Base-by-base conservation (phyloP, 768 basidiomycete species). In the Lentinula sp. region DNA sequence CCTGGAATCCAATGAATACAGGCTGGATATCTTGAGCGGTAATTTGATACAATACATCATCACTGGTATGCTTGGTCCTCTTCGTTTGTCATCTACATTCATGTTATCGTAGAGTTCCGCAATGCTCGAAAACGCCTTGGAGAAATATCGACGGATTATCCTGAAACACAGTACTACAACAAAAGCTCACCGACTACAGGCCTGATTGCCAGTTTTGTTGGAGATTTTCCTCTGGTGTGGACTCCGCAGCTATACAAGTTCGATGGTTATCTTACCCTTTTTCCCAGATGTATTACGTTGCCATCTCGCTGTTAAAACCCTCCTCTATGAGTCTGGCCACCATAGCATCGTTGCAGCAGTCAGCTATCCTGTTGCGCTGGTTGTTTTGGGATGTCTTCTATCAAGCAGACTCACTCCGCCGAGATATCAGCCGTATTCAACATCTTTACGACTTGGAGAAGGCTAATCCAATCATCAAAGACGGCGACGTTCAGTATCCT, bases 41-140 rank as follows among this genome's bases (percentile, higher is more conserved):
- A 21, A 59, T 28, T 46, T 57, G 56, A 23, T 57, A 10, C 58
- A 59, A 35, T 59, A 59, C 37, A 59, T 59, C 48, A 48, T 59
- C 8, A 37, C 32, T 7, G 58, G 58, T 59, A 8, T n/a, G 58
- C n/a, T 42, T 43, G 16, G 6, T 46, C 42, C 28, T 16, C 28
- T 16, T 13, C 13, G 23, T 8, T 7, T 37, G 23, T 15, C 21
- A 23, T 2, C 5, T 13, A 32, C 0, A 10, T 32, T 28, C 43
- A 43, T 18, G 18, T 13, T 48, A 13, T 16, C 40, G 42, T 58
- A 59, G 58, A 59, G 21, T 59, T 49, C 35, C 45, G 58, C 11
- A 50, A 40, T 31, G 40, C 58, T 15, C 46, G 58, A 23, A 35
- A 50, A 28, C n/a, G 28, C 16, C 58, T 59, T 15, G 48, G 48